Base-by-base conservation (phyloP, 345 rosid genomes). In the Schrenkiella parvula region DNA sequence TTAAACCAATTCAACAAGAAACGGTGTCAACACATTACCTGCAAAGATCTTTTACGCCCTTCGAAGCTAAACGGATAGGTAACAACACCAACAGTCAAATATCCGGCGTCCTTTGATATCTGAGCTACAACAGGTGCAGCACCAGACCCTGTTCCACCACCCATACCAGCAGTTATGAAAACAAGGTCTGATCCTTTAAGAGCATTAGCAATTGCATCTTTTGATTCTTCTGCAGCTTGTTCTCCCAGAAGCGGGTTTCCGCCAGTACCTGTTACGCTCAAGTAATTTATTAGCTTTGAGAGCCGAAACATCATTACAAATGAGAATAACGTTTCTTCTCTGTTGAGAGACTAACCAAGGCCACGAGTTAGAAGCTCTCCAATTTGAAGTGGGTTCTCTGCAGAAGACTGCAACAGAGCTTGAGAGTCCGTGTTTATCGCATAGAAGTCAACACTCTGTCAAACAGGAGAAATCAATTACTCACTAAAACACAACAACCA, bases 141-240 rank as follows among this genome's bases (percentile, higher is more conserved):
- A 70, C 99, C 99, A 7, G 99, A 95, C 9, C 99, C 99, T 21
- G 99, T 95, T 12, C 99, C 99, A 71, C 99, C 99, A 80, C 99
- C 99, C 99, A 95, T 95, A 75, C 99, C 99, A 29, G 97, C 96
- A 17, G 99, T 89, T 46, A 95, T 81, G 81, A 95, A 95, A 81
- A 95, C 97, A 80, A 95, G 97, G 80, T 95, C 97, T 35, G 99
- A 95, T 50, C 99, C 99, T 78, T 89, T 95, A 10, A 95, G 97
- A 57, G 97, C 87, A 84, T 80, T 82, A 35, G 95, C 93, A 60
- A 95, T 95, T 26, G 84, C 86, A 35, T 95, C 99, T 77, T 78
- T 91, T 26, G 99, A 95, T 78, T 95, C 99, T 80, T 91, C 99
- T 2, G 99, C 99, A 70, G 99, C 99, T 80, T 91, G 96, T 75